A percentile compares a stretch with the other conserved stretches of the same genome.
These are phyloP conservation scores for Aplosporella prunicola DNA, from an alignment of 2,329 filamentous ascomycete species.

Conservation along the genomic window DNA sequence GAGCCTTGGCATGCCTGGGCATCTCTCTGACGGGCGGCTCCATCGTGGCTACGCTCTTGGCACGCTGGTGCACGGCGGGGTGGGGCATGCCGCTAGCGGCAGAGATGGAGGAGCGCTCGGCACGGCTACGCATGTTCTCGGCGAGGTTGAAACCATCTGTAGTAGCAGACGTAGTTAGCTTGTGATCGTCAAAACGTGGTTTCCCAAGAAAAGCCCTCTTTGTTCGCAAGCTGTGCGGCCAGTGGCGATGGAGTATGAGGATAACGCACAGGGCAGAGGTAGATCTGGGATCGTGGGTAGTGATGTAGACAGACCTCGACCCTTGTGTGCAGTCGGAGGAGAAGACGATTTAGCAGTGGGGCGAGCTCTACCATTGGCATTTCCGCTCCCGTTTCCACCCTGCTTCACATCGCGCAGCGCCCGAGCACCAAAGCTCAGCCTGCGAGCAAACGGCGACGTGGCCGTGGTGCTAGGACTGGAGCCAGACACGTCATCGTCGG, in stretches of 20 bases:
- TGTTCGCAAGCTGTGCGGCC: conserved; percentile 18
- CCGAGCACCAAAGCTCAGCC: conserved; percentile 83
- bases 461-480: conserved; percentile 48
- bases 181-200: conserved; percentile 35
- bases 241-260: conserved; percentile 29
- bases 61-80: conserved; percentile 47
- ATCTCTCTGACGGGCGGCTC: conserved; percentile 47
- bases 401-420: conserved; percentile 62
- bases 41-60: conserved; percentile 58
- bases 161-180: conserved; percentile 56
- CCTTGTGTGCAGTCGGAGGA: conserved; percentile 41
- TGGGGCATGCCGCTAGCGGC: conserved; percentile 30
- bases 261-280: conserved; percentile 15
- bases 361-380: conserved; percentile 54
- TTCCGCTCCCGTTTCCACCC: conserved; percentile 42
- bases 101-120: conserved; percentile 62
- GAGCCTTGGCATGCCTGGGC: conserved; percentile 50
- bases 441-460: conserved; percentile 58
- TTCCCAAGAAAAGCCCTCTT: background rate
- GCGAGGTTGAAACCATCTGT: conserved; percentile 96
- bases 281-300: conserved; percentile 19
- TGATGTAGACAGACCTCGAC: conserved; percentile 48
- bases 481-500: conserved; percentile 50
- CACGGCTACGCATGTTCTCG: conserved; percentile 85
- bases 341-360: conserved; percentile 35